Base-by-base conservation (phyloP, 139 green algal genomes). In the Diplosphaera chodatii region DNA sequence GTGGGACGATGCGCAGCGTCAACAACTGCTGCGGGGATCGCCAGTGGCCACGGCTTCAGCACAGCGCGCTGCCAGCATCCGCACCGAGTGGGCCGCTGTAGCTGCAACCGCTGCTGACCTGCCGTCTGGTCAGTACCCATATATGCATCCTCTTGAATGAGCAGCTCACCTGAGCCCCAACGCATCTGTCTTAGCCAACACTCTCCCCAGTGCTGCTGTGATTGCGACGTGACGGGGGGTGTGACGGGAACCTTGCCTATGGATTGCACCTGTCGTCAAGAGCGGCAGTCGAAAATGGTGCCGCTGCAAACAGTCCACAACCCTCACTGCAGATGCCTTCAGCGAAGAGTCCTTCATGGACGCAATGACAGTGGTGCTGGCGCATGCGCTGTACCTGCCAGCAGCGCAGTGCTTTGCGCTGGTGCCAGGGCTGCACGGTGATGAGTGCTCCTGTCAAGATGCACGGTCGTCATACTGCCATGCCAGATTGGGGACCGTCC, bases 321-420 rank as follows among this genome's bases (percentile, higher is more conserved):
- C n/a, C n/a, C n/a, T n/a, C n/a, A n/a, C 10, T 73, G 68, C 82
- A 81, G 74, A n/a, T 16, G 72, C 73, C 4, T 91, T 87, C 68
- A 83, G 56, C 48, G 62, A 86, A 79, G 28, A 78, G 16, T 37
- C 69, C 0, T 98, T 98, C 80, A 40, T 86, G 18, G 56, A 78
- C 21, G 86, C 86, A 21, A 94, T 99, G 76, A 83, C 77, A 8
- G 92, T 94, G 28, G 88, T 98, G 33, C 40, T 97, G 1, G 86
- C 83, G 0, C 69, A 82, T 31, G 83, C 90, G 0, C 56, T 78
- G 10, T 99, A 95, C 81, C 85, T 99, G 22, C 88, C 89, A 13
- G 80, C 84, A 25, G 94, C 91, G 6, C 66, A 86, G 40, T 92
- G 88, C 80, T 97, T 98, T 84, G 94, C 94, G 13, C 73, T 99